Base-by-base conservation (phyloP, 2,329 filamentous ascomycete species). In the Penicillium sp. region DNA sequence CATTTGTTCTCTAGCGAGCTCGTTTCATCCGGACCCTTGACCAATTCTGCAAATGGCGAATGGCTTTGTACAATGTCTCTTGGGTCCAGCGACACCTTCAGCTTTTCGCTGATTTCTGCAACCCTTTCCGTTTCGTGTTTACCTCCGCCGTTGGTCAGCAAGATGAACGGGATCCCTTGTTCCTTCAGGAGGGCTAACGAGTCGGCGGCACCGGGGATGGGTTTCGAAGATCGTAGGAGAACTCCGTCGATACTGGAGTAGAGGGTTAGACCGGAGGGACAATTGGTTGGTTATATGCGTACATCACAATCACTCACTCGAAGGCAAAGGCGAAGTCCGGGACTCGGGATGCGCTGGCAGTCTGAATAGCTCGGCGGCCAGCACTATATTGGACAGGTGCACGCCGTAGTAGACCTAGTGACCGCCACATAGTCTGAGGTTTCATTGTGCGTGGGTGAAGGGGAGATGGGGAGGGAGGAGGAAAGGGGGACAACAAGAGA, bases 101-200 rank as follows among this genome's bases (percentile, higher is more conserved):
- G 80, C 60, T 84, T 85, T 36, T 80, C 70, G 60, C 83, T 86
- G 46, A 95, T 79, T 54, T 92, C 87, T 7, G 77, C 77, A 24
- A 91, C 87, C 15, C 90, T 84, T 52, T 89, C 86, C 2, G 77
- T 78, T 73, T 97, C 93, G 56, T 86, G 84, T 67, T 88, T 91
- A 51, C 94, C 94, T 34, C 94, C 94, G 62, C 94, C 94, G 73
- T 99, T 99, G 52, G 94, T 99, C 56, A 99, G 80, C 27, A 99
- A 84, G 64, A 99, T 93, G 75, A 96, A 97, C 10, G 92, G 92
- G 39, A 97, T 90, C 40, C 83, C 80, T 65, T 91, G 81, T 40
- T 81, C 75, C 61, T 91, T 85, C 17, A 97, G 85, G 64, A 85
- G 87, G 24, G 79, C 76, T 17, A 99, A 81, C 12, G 91, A 83